These are phyloP conservation scores for Begonia loranthoides DNA, from an alignment of 306 rosid genomes.

Conservation along the genomic window DNA sequence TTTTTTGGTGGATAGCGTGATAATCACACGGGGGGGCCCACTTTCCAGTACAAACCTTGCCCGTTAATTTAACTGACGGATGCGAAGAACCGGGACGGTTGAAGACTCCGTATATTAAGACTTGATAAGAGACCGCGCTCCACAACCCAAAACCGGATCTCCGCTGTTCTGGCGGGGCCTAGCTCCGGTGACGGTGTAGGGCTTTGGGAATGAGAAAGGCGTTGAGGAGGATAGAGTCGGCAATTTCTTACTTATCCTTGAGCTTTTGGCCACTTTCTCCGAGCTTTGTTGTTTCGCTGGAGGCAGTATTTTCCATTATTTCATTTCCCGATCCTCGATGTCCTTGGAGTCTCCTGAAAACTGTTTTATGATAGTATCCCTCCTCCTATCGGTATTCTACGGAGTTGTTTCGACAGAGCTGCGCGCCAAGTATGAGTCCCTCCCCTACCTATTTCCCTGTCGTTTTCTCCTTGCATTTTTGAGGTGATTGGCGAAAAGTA, in stretches of 20 bases:
- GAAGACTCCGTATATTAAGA: too few species aligned
- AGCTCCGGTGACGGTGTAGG: too few species aligned
- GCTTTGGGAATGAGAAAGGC: not conserved
- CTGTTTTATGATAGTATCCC: not conserved
- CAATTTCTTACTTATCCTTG: not conserved
- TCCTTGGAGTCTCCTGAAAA: conserved; percentile 20
- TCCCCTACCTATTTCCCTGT: conserved; percentile 12
- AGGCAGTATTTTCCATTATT: conserved; percentile 19
- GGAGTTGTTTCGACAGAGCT: conserved; percentile 19
- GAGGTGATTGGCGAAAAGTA: not conserved
- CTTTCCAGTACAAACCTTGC: too few species aligned
- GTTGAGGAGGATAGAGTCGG: not conserved
- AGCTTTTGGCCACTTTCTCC: conserved; percentile 2
- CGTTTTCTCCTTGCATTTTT: conserved; percentile 2
- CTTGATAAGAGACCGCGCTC: too few species aligned
- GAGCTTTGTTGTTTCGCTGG: conserved; percentile 5
- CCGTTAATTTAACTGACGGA: too few species aligned
- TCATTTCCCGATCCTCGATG: conserved; percentile 13
- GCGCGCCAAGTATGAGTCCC: conserved; percentile 22
- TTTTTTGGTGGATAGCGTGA: too few species aligned
- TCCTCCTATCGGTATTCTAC: conserved; percentile 12
- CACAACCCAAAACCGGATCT: too few species aligned
- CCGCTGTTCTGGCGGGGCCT: too few species aligned
- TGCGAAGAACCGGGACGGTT: too few species aligned
- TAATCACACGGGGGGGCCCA: too few species aligned